Percentiles rank a stretch among this genome's conserved stretches.
phyloP scores from a whole-genome alignment of 306 rosid genomes.

The peach (Prunus persica) region DNA sequence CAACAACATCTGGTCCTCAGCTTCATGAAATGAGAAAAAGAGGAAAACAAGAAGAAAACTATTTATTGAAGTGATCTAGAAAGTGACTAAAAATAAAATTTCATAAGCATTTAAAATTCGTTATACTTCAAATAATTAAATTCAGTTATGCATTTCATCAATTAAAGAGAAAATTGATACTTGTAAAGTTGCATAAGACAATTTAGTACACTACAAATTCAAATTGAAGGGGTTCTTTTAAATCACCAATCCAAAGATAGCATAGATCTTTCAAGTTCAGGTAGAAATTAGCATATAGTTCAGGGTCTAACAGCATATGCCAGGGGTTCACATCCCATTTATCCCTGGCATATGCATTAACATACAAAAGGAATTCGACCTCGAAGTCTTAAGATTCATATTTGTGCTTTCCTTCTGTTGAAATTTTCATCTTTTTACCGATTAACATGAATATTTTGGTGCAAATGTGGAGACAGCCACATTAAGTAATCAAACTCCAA shows the following conservation, averaged over 20 bases:
- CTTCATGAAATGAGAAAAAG: background rate
- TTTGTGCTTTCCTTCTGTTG: background rate
- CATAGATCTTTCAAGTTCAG: background rate
- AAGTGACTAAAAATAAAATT: background rate
- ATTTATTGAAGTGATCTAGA: background rate
- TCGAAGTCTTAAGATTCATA: background rate
- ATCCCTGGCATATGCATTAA: no score
- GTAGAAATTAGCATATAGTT: background rate
- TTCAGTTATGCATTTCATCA: background rate
- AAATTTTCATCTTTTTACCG: background rate
- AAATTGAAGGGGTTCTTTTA: background rate
- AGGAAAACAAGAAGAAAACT: background rate
- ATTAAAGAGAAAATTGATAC: background rate
- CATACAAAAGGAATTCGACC: background rate
- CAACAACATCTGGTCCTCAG: background rate
- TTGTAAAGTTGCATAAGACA: background rate
- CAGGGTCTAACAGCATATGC: background rate
- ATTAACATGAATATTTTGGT: no score
- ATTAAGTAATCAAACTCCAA: background rate
- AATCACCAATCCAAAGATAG: background rate
- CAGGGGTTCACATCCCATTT: background rate
- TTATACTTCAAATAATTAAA: background rate
- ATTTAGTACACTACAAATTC: background rate
- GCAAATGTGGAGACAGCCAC: background rate
- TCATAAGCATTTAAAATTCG: background rate